Base-by-base conservation (phyloP, 768 basidiomycete genomes). In the Lactarius hengduanensis region DNA sequence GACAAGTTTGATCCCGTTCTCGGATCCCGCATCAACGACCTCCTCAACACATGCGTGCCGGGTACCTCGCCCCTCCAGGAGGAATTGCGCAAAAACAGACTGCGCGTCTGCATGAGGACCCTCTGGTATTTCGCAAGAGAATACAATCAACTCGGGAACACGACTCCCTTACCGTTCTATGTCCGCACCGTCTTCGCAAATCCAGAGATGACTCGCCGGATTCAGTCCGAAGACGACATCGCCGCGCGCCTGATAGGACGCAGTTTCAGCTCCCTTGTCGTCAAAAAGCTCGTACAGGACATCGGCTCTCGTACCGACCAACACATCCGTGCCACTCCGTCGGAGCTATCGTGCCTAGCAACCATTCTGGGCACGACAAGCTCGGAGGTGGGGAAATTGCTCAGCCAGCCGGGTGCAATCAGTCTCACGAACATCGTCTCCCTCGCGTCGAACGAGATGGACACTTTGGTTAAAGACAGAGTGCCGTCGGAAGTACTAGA, bases 81-180 rank as follows among this genome's bases (percentile, higher is more conserved):
- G n/a, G 13, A 41, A 22, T 26, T 50, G 34, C 63, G 57, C n/a
- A 63, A 26, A 20, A 57, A 38, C 28, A 41, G 63, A 30, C 57
- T 63, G 4, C 63, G 56, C 15, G 43, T 63, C 26, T 63, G 63
- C 56, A 15, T 58, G 41, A 57, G 34, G 57, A 50, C 41, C 32
- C 34, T 63, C 22, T 63, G 62, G 62, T 63, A 63, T 55, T 63
- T 55, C n/a, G 55, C 54, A 41, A 57, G 55, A 57, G 63, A 36
- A 28, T 63, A 63, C 57, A 45, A 47, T 38, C 32, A 32, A 13
- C 20, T 50, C 40, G 7, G 16, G 13, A 8, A 40, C 50, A 30
- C 34, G 4, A 7, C 6, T 13, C 50, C 57, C 20, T 40, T 64
- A 20, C n/a, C 58, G 13, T 55, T 50, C 4, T 63, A 64, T 41